Evolutionary conservation across 2,329 filamentous ascomycete species (phyloP), one percentile per base, ranked within the genome.

Genomic region (Aureobasidium mangrovei): DNA sequence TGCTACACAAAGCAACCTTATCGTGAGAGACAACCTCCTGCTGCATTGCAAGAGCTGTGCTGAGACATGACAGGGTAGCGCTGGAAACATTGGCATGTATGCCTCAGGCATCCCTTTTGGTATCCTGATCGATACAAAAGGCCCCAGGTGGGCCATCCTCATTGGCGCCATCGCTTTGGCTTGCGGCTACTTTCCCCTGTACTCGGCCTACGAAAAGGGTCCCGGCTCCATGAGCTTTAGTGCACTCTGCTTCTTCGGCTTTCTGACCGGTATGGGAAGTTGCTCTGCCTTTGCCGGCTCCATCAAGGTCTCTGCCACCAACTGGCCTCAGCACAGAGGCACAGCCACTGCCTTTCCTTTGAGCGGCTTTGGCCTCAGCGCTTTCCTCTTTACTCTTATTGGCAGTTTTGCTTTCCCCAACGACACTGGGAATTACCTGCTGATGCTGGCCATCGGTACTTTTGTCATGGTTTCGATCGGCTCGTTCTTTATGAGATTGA

Each of bases 291-390:
- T 97, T 69, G 82, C 84, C 26, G 89, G 88, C 29, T 79, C 91
- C 7, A 82, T 98, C 65, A 98, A 98, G 69, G 80, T 80, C 41
- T 76, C 79, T 78, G 91, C 91, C 7, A 78, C 93, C 60, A 96
- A 96, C 70, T 96, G 91, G 82, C 91, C 91, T 9, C 81, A 85
- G 56, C 86, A 95, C 67, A 82, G 93, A 59, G 93, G 93, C 54
- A 95, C 91, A 3, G 93, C 93, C 4, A 97, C 93, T 4, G 91
- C 91, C 1, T 93, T 97, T 63, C 91, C 93, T 4, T 72, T 97
- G 54, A 88, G 93, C 55, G 91, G 88, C 3, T 97, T 97, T 66
- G 93, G 93, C 3, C 73, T 98, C 55, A 96, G 91, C 67, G 93
- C 93, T 53, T 93, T 98, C 72, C 95, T 97, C 74, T 98, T 96